Evolutionary conservation across 2,329 filamentous ascomycete genomes (phyloP), one percentile per base, ranked within the genome.

Genomic region (Cladophialophora carrionii): DNA sequence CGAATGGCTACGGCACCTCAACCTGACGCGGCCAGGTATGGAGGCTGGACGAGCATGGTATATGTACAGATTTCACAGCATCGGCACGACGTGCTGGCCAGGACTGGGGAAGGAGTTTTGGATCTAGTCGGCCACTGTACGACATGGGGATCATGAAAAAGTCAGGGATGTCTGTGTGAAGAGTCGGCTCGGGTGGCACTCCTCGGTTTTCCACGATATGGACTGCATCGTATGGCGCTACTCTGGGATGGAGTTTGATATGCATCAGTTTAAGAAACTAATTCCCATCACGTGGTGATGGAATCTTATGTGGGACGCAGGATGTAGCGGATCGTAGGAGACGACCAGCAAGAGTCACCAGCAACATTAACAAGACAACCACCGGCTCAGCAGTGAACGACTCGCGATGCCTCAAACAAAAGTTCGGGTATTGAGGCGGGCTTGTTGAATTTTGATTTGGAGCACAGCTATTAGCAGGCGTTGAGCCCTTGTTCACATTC

Each of bases 1-100:
- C 48, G 22, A 62, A 41, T n/a, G 63, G 57, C n/a, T 72, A 72
- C 60, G 71, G 71, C 31, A 70, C 70, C 9, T 64, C 43, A 62
- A 26, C 20, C 7, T 41, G 37, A 57, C 10, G 14, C 46, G 14
- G 14, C n/a, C 10, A 22, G 4, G 8, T 7, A 17, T 29, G 26
- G 22, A 26, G 4, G 24, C 48, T 29, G 48, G 48, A 51, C 22
- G 14, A 26, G 48, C 22, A 51, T 51, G 20, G 10, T 43, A 26
- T 24, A 26, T 51, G 48, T 51, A 51, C 48, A 26, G 48, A 20
- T 51, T 29, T 51, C 24, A 22, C 24, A 51, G 9, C 14, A 14
- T 51, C 48, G 2, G 14, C 4, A 7, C 20, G 37, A 26, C 22
- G 12, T 51, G 37, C 48, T 51, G 48, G 9, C 48, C 24, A 24